Conservation (phyloP, 2,329 filamentous ascomycete genomes). For the Curvularia sp. region DNA sequence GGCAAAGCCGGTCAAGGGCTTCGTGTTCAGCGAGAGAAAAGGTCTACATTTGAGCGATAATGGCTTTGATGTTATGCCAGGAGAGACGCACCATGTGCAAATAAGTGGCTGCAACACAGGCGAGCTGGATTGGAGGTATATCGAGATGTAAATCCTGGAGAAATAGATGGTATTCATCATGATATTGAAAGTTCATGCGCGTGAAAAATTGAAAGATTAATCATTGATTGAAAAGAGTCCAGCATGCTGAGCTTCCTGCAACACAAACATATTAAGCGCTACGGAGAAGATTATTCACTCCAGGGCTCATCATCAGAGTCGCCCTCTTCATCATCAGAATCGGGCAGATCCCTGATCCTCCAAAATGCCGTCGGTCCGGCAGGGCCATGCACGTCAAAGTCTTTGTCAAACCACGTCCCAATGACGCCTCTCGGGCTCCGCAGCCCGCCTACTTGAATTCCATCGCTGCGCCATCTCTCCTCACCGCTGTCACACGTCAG, state of each 20-base stretch:
- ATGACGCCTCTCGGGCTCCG: conserved; percentile 70
- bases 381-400: conserved; percentile 72
- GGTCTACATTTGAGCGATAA: conserved; percentile 35
- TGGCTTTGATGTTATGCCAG: conserved; percentile 38
- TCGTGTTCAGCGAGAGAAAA: conserved; percentile 55
- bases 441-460: conserved; percentile 74
- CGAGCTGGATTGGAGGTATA: conserved; percentile 30
- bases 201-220: background rate
- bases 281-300: background rate
- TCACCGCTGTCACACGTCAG: conserved; percentile 59
- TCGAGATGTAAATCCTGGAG: conserved; percentile 23
- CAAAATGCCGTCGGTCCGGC: conserved; percentile 79
- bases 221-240: background rate
- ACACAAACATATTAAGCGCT: background rate
- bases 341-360: conserved; percentile 66
- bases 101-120: conserved; percentile 18
- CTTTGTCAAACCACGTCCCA: conserved; percentile 80
- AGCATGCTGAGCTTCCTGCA: too few species aligned
- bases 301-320: conserved; percentile 4
- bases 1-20: conserved; percentile 62
- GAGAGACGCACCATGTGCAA: conserved; percentile 23
- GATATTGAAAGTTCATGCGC: background rate
- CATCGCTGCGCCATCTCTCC: conserved; percentile 78
- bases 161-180: background rate
- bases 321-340: conserved; percentile 17